Evolutionary conservation across 148 eudicot species (phyloP).

Genomic region (Mesembryanthemum crystallinum): DNA sequence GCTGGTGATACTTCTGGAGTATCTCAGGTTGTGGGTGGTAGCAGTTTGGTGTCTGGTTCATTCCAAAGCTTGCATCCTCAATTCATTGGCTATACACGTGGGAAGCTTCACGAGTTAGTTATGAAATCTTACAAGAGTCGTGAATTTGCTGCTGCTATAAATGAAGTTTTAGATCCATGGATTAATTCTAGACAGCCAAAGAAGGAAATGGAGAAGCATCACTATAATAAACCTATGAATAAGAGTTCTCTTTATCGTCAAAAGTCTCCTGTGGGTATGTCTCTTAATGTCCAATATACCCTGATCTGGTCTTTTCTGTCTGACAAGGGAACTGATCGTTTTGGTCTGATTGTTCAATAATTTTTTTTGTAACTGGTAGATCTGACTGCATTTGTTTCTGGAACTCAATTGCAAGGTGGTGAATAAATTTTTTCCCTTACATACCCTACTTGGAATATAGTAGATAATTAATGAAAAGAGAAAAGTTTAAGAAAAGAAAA

Average conservation of each 20-base stretch:
- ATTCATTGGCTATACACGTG: constrained; percentile 85
- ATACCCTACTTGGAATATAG: background rate
- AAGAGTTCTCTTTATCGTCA: constrained; percentile 24
- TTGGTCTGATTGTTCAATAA: background rate
- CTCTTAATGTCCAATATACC: background rate
- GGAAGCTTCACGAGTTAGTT: constrained; percentile 93
- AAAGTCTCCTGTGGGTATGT: constrained; percentile 42
- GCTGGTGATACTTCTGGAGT: constrained; percentile 36
- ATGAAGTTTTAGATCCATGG: constrained; percentile 95
- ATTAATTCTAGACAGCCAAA: constrained; percentile 77
- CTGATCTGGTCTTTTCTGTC: constrained; percentile 3
- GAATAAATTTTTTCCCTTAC: background rate
- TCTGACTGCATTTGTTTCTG: background rate
- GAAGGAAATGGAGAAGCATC: constrained; percentile 81
- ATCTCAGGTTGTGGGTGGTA: constrained; percentile 29
- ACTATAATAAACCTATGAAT: constrained; percentile 25
- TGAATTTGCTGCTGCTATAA: constrained; percentile 93
- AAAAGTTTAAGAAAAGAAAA: background rate
- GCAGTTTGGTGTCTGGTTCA: constrained; percentile 32
- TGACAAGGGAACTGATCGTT: background rate
- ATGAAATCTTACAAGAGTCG: constrained; percentile 93
- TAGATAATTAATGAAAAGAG: background rate
- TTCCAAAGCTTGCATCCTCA: constrained; percentile 83
- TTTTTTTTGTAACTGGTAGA: background rate
- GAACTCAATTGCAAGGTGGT: background rate